Evolutionary conservation across 2,329 filamentous ascomycete species (phyloP).

Genomic region (Alternaria triticimaculans): DNA sequence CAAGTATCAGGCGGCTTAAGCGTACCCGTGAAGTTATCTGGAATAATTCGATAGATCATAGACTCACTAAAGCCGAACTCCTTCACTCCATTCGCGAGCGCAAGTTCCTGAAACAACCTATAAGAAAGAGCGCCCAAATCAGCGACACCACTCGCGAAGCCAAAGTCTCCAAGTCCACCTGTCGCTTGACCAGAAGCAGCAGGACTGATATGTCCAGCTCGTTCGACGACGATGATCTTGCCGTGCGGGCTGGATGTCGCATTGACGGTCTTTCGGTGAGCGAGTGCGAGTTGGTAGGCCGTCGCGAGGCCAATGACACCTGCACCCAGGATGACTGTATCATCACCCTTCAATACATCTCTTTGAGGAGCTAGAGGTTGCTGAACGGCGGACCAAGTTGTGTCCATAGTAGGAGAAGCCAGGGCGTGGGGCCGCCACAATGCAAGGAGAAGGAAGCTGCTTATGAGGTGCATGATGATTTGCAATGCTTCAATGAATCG

Average conservation of each 20-base stretch:
- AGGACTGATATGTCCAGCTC: background rate
- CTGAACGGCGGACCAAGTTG: background rate
- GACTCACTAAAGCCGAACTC: background rate
- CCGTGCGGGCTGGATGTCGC: background rate
- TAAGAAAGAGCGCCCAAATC: background rate
- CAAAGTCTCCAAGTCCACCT: background rate
- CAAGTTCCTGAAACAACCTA: background rate
- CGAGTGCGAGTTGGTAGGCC: background rate
- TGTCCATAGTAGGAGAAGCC: background rate
- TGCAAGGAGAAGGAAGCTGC: background rate
- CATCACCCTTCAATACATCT: background rate
- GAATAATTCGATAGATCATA: background rate
- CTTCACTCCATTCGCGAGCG: background rate
- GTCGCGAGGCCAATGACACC: background rate
- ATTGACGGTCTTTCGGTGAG: background rate
- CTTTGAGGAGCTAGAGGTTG: background rate
- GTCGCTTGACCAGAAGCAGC: background rate
- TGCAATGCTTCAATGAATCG: background rate
- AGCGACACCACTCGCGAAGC: background rate
- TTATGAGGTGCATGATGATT: background rate
- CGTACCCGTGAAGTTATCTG: background rate
- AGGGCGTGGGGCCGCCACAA: background rate
- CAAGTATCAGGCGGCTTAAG: background rate
- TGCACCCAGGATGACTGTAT: background rate
- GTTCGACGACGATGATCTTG: background rate